Conservation (phyloP, 1,284 basidiomycete species). For the Phylloporus sp. region DNA sequence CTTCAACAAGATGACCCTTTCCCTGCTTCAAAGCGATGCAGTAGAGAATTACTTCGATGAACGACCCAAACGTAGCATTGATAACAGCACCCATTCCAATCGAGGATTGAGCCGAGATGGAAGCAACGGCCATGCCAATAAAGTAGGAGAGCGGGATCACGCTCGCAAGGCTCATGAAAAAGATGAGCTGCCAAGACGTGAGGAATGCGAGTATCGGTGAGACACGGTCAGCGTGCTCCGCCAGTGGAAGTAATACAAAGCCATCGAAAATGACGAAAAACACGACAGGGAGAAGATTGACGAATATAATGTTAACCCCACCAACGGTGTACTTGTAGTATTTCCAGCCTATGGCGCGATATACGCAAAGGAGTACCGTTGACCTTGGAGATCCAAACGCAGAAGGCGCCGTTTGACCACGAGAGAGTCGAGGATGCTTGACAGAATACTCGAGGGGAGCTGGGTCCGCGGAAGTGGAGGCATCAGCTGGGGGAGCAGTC, state of each 20-base stretch:
- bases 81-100: slow-evolving; percentile 99
- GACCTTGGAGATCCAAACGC: slow-evolving; percentile 76
- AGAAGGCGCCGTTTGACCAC: slow-evolving; percentile 75
- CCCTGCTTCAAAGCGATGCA: slow-evolving; percentile 86
- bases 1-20: slow-evolving; percentile 95
- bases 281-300: slow-evolving; percentile 94
- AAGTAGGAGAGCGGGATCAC: slow-evolving; percentile 99
- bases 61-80: slow-evolving; percentile 98
- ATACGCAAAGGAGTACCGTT: slow-evolving; percentile 94
- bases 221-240: slow-evolving; percentile 68
- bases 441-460: slow-evolving; percentile 56
- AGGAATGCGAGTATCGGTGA: slow-evolving; percentile 75
- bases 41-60: slow-evolving; percentile 98
- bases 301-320: slow-evolving; percentile 98
- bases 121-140: slow-evolving; percentile 99
- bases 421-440: slow-evolving; percentile 62
- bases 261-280: slow-evolving; percentile 97
- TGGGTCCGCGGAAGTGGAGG: slow-evolving; percentile 31
- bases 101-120: slow-evolving; percentile 95
- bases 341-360: slow-evolving; percentile 88
- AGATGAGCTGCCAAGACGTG: slow-evolving; percentile 83
- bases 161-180: slow-evolving; percentile 85
- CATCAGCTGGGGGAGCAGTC: slow-evolving; percentile 25
- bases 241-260: slow-evolving; percentile 80
- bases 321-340: slow-evolving; percentile 99